Conservation (phyloP, 2,329 filamentous ascomycete species). For the Apiospora pterosperma region DNA sequence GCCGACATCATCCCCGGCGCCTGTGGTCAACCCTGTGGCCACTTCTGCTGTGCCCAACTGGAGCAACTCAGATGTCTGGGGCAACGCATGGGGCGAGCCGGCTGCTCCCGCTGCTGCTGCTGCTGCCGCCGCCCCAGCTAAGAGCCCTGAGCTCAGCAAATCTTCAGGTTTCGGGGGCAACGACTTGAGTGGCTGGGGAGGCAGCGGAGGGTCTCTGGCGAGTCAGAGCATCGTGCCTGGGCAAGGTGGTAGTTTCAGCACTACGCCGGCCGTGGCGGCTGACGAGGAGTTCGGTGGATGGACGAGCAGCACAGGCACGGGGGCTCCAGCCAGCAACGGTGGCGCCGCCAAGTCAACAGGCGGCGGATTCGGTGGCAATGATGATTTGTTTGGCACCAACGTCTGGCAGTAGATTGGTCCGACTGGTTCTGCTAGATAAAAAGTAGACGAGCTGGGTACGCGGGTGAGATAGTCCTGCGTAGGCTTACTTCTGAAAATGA, state of each 20-base stretch:
- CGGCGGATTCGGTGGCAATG: conserved; percentile 55
- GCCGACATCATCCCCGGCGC: conserved; percentile 36
- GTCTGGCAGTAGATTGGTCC: conserved; percentile 70
- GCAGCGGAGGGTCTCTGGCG: conserved; percentile 45
- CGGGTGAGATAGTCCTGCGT: conserved; percentile 9
- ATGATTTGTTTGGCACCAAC: conserved; percentile 85
- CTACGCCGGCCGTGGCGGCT: conserved; percentile 68
- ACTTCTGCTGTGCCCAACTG: conserved; percentile 29
- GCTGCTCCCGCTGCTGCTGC: conserved; percentile 44
- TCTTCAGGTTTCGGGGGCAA: conserved; percentile 43
- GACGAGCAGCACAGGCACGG: conserved; percentile 65
- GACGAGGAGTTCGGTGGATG: conserved; percentile 97
- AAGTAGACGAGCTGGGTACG: neutral
- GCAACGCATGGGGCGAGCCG: conserved; percentile 78
- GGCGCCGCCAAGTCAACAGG: conserved; percentile 51
- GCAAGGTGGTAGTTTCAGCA: conserved; percentile 61
- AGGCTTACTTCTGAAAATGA: neutral
- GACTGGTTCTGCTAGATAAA: conserved; percentile 8
- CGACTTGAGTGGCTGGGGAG: conserved; percentile 60
- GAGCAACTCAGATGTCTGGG: conserved; percentile 73
- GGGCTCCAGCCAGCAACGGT: conserved; percentile 29
- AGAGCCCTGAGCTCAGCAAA: conserved; percentile 52
- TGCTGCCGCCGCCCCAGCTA: conserved; percentile 48
- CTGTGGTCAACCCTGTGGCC: conserved; percentile 31
- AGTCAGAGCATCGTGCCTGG: conserved; percentile 59